phyloP scores from a whole-genome alignment of 2,329 filamentous ascomycete genomes.

The Aspergillus transmontanensis region DNA sequence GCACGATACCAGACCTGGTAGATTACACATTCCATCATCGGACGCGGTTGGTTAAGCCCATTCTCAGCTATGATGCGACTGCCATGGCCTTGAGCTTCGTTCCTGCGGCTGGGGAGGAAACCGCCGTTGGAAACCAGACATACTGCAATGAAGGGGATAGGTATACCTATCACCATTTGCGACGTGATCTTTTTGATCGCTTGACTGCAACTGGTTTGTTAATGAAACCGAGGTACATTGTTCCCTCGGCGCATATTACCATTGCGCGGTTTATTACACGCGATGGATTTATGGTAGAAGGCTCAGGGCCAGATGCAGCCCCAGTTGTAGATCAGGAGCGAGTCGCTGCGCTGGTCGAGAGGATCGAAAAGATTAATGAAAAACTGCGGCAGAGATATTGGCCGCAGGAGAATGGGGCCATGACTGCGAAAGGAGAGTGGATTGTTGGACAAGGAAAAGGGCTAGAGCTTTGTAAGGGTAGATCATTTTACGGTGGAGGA shows the following conservation, averaged over 20 bases:
- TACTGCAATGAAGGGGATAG: conserved; percentile 54
- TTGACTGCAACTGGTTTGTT: conserved; percentile 65
- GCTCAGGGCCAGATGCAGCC: conserved; percentile 37
- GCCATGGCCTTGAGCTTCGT: conserved; percentile 87
- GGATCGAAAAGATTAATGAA: conserved; percentile 74
- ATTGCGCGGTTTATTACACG: conserved; percentile 53
- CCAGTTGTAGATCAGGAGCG: conserved; percentile 50
- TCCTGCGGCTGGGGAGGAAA: conserved; percentile 68
- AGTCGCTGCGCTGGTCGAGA: conserved; percentile 65
- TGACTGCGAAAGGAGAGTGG: conserved; percentile 69
- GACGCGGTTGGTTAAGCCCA: conserved; percentile 76
- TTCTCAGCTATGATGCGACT: conserved; percentile 80
- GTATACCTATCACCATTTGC: conserved; percentile 90
- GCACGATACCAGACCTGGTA: conserved; percentile 59
- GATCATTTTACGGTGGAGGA: conserved; percentile 86
- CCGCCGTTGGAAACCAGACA: conserved; percentile 31
- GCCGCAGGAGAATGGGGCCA: conserved; percentile 52
- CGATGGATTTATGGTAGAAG: conserved; percentile 54
- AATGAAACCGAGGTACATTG: conserved; percentile 78
- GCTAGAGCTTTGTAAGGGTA: conserved; percentile 72
- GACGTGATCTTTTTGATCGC: conserved; percentile 72
- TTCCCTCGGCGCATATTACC: conserved; percentile 38
- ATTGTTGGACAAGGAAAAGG: conserved; percentile 83
- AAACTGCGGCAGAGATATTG: conserved; percentile 74
- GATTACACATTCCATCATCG: conserved; percentile 69